phyloP scores from a whole-genome alignment of 495 filamentous ascomycete genomes.

The Hyaloscypha finlandica region DNA sequence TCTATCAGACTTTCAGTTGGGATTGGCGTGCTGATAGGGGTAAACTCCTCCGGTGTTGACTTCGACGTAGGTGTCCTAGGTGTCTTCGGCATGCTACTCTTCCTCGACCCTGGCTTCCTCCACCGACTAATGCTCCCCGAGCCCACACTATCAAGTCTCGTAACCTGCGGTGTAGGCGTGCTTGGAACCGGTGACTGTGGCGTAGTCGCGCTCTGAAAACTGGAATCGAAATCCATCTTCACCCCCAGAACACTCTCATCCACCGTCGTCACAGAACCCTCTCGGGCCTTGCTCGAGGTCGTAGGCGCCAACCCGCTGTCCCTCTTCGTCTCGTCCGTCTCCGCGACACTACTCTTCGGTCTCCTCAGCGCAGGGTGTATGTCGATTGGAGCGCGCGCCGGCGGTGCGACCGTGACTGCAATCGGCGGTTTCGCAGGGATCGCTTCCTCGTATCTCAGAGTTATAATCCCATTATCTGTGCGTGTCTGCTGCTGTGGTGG shows the following conservation, averaged over 20 bases:
- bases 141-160: constrained; percentile 2
- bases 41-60: constrained; percentile 32
- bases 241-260: constrained; percentile 15
- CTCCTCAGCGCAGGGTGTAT: constrained; percentile 28
- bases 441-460: constrained; percentile 58
- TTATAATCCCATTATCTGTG: constrained; percentile 50
- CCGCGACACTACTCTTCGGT: neutral
- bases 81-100: constrained; percentile 16
- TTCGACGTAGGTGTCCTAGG: neutral
- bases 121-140: constrained; percentile 4
- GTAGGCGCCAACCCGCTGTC: constrained; percentile 33
- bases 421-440: constrained; percentile 53
- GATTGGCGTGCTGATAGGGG: constrained; percentile 52
- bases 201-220: neutral
- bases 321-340: constrained; percentile 25
- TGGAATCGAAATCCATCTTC: constrained; percentile 21
- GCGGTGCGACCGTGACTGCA: constrained; percentile 31
- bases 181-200: neutral
- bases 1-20: constrained; percentile 54
- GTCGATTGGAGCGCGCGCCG: constrained; percentile 22
- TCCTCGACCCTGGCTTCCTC: constrained; percentile 19
- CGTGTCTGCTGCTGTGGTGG: neutral
- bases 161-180: constrained; percentile 6
- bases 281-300: constrained; percentile 14
- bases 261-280: constrained; percentile 12